Evolutionary conservation across 495 filamentous ascomycete genomes (phyloP).

Genomic region (Talaromyces stipitatus): DNA sequence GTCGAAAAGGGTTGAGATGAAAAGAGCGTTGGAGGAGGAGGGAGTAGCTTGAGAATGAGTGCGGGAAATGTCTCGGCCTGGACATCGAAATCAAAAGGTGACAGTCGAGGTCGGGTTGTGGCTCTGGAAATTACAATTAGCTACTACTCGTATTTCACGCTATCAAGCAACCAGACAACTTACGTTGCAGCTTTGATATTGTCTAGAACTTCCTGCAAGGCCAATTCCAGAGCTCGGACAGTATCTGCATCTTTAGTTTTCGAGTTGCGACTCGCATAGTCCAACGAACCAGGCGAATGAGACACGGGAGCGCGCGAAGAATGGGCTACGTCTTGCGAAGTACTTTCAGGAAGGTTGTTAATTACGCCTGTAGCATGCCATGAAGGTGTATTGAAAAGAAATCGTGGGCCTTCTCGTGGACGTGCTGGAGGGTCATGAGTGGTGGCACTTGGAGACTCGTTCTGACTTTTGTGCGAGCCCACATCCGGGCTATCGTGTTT

Average conservation of each 20-base stretch:
- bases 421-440: slow-evolving; percentile 18
- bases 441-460: slow-evolving; percentile 15
- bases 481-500: slow-evolving; percentile 46
- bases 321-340: slow-evolving; percentile 25
- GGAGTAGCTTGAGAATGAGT: slow-evolving; percentile 71
- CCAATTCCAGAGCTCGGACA: slow-evolving; percentile 72
- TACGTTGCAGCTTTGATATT: slow-evolving; percentile 79
- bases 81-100: slow-evolving; percentile 77
- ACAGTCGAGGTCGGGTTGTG: slow-evolving; percentile 29
- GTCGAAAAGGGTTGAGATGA: slow-evolving; percentile 62
- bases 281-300: slow-evolving; percentile 43
- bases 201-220: slow-evolving; percentile 69
- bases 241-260: slow-evolving; percentile 60
- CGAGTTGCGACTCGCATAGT: slow-evolving; percentile 49
- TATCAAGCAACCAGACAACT: slow-evolving; percentile 15
- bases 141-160: neutral
- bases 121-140: neutral
- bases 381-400: slow-evolving; percentile 52
- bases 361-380: slow-evolving; percentile 81
- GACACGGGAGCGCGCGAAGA: slow-evolving; percentile 31
- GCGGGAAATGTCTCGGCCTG: slow-evolving; percentile 73
- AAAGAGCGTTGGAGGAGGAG: slow-evolving; percentile 69
- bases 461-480: slow-evolving; percentile 19
- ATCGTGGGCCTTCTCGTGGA: slow-evolving; percentile 34
- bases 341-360: slow-evolving; percentile 57